Conservation (phyloP, 1,139 yeast species). For the Meyerozyma smithsonii region DNA sequence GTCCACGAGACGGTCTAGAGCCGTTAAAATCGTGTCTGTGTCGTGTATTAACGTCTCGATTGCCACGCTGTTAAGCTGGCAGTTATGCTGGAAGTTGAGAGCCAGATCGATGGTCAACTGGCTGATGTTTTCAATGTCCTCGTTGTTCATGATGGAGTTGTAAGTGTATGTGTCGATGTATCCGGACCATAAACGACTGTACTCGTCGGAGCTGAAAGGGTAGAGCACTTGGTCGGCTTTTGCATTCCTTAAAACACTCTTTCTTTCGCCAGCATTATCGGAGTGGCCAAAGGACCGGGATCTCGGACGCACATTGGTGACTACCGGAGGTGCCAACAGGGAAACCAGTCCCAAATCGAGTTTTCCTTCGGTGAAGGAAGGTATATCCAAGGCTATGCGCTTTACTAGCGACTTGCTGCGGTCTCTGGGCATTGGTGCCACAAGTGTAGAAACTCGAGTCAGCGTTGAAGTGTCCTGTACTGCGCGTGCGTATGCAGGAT, state of each 20-base stretch:
- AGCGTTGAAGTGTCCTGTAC: neutral
- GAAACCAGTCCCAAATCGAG: slow-evolving; percentile 11
- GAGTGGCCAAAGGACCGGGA: slow-evolving; percentile 5
- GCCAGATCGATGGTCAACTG: slow-evolving; percentile 27
- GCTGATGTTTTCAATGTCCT: slow-evolving; percentile 29
- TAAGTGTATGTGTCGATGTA: slow-evolving; percentile 33
- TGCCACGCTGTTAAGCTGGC: slow-evolving; percentile 29
- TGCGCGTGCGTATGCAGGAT: neutral
- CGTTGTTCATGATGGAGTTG: slow-evolving; percentile 30
- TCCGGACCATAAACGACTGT: slow-evolving; percentile 25
- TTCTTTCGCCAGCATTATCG: slow-evolving; percentile 1
- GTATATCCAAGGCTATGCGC: slow-evolving; percentile 36
- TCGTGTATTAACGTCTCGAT: slow-evolving; percentile 36
- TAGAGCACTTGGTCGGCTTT: slow-evolving; percentile 11
- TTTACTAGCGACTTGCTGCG: slow-evolving; percentile 53
- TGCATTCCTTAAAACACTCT: neutral
- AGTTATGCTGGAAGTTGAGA: slow-evolving; percentile 37
- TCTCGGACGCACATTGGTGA: slow-evolving; percentile 1
- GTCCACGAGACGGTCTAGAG: slow-evolving; percentile 39
- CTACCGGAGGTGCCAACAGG: slow-evolving; percentile 7
- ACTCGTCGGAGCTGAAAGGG: slow-evolving; percentile 39
- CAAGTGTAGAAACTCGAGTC: neutral
- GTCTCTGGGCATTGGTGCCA: slow-evolving; percentile 25
- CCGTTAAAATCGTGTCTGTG: slow-evolving; percentile 35
- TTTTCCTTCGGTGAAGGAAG: slow-evolving; percentile 20